Base-by-base conservation (phyloP, 495 filamentous ascomycete species). In the Hypomontagnella monticulosa region DNA sequence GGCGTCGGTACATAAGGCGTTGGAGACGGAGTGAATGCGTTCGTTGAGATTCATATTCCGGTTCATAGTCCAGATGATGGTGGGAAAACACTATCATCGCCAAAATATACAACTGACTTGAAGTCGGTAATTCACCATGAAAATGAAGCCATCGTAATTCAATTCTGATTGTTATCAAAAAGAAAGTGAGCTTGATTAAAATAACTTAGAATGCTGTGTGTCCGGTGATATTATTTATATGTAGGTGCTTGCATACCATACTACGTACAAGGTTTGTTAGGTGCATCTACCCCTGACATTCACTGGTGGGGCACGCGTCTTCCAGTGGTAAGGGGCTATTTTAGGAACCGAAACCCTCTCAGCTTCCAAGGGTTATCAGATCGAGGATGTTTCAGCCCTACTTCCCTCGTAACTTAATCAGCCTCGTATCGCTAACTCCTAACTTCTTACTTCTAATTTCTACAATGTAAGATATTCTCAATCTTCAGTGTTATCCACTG, bases 1-100 rank as follows among this genome's bases (percentile, higher is more conserved):
- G 69, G 70, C 61, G 62, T 69, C 57, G 71, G 71, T 56, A 56
- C 55, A 61, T 53, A 42, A 33, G 67, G 67, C 60, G 63, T 71
- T 69, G 34, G 46, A 59, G 66, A 57, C 20, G 60, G 54, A 30
- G 57, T 34, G 33, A 38, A 37, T 37, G 46, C 43, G 40, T 67
- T 44, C 46, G 30, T 42, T 44, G 19, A 36, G 47, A 27, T 61
- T 53, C 42, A 47, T 62, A 36, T 42, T 61, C 57, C 44, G 43
- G 32, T 54, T 61, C 14, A 32, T 41, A 36, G 18, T 10, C 51
- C 50, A 30, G 47, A 38, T 38, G 48, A 48, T 48, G 36, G 38
- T 11, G 15, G 18, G 11, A 18, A 5, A 41, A 14, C 14, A 14
- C 18, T 32, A 15, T 36, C 48, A 18, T 61, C 36, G 34, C 46